These are phyloP conservation scores for Amniculicola lignicola DNA, from an alignment of 495 filamentous ascomycete genomes.

Conservation along the genomic window DNA sequence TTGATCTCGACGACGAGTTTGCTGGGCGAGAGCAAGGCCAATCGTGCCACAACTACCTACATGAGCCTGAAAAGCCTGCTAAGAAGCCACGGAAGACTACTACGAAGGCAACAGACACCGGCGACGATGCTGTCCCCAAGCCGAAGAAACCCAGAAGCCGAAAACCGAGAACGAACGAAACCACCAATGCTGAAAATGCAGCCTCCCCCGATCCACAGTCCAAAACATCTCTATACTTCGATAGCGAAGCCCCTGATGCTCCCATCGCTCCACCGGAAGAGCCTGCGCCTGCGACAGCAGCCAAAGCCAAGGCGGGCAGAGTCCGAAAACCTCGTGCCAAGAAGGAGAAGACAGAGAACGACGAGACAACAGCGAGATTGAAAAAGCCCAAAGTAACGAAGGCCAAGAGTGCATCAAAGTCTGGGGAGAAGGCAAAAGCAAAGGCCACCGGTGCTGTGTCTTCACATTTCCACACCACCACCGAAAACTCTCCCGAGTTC, in stretches of 20 bases:
- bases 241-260: background rate
- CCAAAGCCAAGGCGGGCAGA: constrained; percentile 15
- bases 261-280: background rate
- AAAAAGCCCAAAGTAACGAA: constrained; percentile 33
- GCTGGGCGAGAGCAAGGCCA: background rate
- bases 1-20: background rate
- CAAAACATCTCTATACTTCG: background rate
- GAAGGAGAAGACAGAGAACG: constrained; percentile 14
- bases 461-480: constrained; percentile 6
- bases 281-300: background rate
- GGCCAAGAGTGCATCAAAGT: constrained; percentile 3
- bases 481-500: background rate
- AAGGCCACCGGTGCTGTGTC: constrained; percentile 8
- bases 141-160: constrained; percentile 16
- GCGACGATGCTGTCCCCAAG: constrained; percentile 1
- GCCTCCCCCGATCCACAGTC: background rate
- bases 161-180: constrained; percentile 11
- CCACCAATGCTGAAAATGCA: background rate
- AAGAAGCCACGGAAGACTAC: constrained; percentile 6
- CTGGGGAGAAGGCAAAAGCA: background rate
- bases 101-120: constrained; percentile 2
- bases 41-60: background rate
- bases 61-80: background rate
- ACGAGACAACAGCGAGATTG: constrained; percentile 14
- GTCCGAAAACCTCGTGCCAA: constrained; percentile 30